A percentile compares a stretch with the other conserved stretches of the same genome.
Conservation (phyloP, 2,329 filamentous ascomycete genomes). For the Clarireedia monteithiana region DNA sequence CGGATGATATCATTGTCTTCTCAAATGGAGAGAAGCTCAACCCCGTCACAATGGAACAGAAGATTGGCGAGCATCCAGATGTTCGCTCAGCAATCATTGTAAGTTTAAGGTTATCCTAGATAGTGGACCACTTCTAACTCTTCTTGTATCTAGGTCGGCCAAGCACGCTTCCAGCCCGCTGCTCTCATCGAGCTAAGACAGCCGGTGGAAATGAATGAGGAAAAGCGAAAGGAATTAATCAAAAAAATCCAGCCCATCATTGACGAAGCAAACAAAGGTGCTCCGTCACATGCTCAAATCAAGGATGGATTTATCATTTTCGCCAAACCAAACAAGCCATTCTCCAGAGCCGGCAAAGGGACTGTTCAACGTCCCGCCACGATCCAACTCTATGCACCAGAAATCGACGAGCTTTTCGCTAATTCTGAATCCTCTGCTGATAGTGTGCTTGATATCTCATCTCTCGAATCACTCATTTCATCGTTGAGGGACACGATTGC, state of each 20-base stretch:
- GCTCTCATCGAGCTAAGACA: constrained; percentile 11
- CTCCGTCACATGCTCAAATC: constrained; percentile 6
- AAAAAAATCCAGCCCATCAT: constrained; percentile 16
- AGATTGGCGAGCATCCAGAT: neutral
- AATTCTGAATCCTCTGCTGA: neutral
- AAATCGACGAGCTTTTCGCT: constrained; percentile 12
- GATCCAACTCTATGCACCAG: constrained; percentile 4
- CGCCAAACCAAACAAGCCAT: constrained; percentile 6
- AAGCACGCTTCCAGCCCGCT: constrained; percentile 4
- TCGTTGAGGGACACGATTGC: neutral
- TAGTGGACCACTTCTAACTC: constrained; percentile 8
- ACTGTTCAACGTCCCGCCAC: constrained; percentile 9
- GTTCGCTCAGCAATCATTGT: constrained; percentile 4
- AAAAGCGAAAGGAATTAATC: constrained; percentile 10
- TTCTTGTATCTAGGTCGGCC: constrained; percentile 15
- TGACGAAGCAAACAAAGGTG: constrained; percentile 6
- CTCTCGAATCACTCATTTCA: neutral
- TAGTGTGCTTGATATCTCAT: neutral
- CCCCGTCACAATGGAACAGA: constrained; percentile 1
- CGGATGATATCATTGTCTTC: constrained; percentile 36
- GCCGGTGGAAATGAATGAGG: neutral
- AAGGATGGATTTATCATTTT: constrained; percentile 1
- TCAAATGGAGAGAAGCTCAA: constrained; percentile 36
- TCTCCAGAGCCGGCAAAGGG: constrained; percentile 11
- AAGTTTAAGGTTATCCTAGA: constrained; percentile 18